Evolutionary conservation across 179 eudicot species (phyloP).

Genomic region (Silene vulgaris): DNA sequence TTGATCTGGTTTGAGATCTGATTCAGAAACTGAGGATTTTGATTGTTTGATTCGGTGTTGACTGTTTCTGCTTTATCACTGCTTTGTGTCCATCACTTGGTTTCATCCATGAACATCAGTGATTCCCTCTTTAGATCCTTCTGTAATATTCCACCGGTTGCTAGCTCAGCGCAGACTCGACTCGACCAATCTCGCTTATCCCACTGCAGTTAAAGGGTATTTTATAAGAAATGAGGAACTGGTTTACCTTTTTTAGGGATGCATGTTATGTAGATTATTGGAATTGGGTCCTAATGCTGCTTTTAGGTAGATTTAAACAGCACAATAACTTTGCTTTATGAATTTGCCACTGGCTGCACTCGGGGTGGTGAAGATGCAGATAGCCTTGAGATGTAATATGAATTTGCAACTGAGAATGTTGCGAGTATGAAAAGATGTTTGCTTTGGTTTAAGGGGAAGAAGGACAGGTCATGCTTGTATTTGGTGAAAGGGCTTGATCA

Average conservation of each 20-base stretch:
- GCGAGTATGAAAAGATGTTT: background rate
- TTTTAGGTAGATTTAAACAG: too few relatives aligned
- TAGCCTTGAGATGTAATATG: background rate
- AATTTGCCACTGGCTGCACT: too few relatives aligned
- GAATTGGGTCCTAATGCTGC: background rate
- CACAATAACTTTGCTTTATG: too few relatives aligned
- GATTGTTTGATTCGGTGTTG: background rate
- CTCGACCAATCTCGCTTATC: too few relatives aligned
- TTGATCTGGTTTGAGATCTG: background rate
- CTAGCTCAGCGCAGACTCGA: too few relatives aligned
- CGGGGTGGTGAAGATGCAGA: background rate
- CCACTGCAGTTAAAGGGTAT: background rate
- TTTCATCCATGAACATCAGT: background rate
- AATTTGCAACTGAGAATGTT: background rate
- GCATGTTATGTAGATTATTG: background rate
- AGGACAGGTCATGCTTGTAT: too few relatives aligned
- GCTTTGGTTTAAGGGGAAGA: background rate
- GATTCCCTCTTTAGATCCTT: background rate
- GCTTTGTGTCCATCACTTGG: too few relatives aligned
- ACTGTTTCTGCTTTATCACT: background rate
- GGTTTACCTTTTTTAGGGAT: background rate
- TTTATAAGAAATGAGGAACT: background rate
- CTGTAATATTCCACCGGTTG: too few relatives aligned
- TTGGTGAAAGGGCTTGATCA: too few relatives aligned
- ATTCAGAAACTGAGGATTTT: conserved; percentile 7